Percentiles rank a stretch among this genome's conserved stretches.
Conservation (phyloP, 2,329 filamentous ascomycete species). For the Botrytis pseudocinerea region DNA sequence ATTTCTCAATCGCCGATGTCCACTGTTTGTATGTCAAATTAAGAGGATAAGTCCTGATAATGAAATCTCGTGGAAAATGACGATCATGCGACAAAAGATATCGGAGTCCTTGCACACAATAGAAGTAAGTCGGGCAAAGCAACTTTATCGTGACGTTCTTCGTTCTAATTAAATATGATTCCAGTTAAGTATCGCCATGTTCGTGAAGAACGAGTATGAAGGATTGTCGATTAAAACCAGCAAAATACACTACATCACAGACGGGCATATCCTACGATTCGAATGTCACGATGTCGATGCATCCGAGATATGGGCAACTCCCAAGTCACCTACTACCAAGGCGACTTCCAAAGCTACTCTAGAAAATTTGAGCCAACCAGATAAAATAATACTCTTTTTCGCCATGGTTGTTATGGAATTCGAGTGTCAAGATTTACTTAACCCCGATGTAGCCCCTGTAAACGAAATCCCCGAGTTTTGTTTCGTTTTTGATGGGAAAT, state of each 20-base stretch:
- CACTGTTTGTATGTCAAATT: background rate
- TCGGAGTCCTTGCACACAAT: background rate
- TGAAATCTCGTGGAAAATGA: background rate
- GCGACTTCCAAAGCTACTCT: background rate
- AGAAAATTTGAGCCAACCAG: background rate
- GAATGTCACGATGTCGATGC: background rate
- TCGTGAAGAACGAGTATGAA: background rate
- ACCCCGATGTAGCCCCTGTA: background rate
- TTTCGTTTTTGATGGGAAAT: constrained; percentile 2
- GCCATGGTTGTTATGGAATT: background rate
- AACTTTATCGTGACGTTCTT: no score
- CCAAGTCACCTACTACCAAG: background rate
- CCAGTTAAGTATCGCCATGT: background rate
- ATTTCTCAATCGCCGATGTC: constrained; percentile 13
- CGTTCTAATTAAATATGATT: background rate
- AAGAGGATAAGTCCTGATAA: background rate
- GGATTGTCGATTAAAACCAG: background rate
- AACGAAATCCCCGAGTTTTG: no score
- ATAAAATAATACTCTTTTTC: background rate
- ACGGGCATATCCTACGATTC: constrained; percentile 9
- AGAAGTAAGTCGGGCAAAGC: background rate
- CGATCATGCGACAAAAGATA: constrained; percentile 1
- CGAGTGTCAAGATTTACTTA: background rate
- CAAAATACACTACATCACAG: constrained; percentile 1
- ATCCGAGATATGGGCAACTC: background rate